Evolutionary conservation across 768 basidiomycete species (phyloP).

Genomic region (Panaeolus papilionaceus): DNA sequence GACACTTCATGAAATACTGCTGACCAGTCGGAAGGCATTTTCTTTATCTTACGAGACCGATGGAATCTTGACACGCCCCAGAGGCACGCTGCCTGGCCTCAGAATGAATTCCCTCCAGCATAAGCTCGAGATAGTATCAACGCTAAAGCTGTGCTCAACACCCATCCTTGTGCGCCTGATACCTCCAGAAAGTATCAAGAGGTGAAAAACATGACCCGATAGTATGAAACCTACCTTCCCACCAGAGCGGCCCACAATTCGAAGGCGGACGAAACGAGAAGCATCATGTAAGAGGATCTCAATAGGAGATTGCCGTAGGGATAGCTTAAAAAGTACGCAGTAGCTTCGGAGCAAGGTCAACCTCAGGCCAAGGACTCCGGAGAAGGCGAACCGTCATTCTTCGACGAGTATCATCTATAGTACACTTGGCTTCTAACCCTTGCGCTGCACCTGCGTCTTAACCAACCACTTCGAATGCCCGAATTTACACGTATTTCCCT

Average conservation of each 20-base stretch:
- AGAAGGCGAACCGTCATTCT: background rate
- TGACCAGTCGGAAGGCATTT: slow-evolving; percentile 6
- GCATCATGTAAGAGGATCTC: slow-evolving; percentile 33
- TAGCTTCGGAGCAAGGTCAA: slow-evolving; percentile 26
- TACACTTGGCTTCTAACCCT: slow-evolving; percentile 2
- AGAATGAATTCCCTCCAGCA: slow-evolving; percentile 19
- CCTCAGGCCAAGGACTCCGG: slow-evolving; percentile 23
- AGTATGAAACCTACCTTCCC: slow-evolving; percentile 50
- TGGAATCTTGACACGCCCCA: slow-evolving; percentile 6
- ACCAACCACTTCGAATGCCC: background rate
- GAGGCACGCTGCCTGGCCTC: background rate
- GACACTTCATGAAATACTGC: background rate
- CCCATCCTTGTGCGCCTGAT: background rate
- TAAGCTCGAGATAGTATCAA: background rate
- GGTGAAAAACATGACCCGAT: slow-evolving; percentile 38
- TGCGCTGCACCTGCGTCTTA: background rate
- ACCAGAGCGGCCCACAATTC: slow-evolving; percentile 44
- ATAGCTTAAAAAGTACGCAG: slow-evolving; percentile 26
- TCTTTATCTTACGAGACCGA: background rate
- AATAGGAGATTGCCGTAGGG: slow-evolving; percentile 41
- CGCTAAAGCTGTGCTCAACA: background rate
- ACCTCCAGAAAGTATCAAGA: background rate
- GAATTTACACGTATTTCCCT: background rate
- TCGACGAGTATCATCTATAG: background rate
- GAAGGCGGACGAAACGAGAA: slow-evolving; percentile 38